These are phyloP conservation scores for Centrapalus pauciflorus DNA, from an alignment of 129 eudicot genomes.

Conservation along the genomic window DNA sequence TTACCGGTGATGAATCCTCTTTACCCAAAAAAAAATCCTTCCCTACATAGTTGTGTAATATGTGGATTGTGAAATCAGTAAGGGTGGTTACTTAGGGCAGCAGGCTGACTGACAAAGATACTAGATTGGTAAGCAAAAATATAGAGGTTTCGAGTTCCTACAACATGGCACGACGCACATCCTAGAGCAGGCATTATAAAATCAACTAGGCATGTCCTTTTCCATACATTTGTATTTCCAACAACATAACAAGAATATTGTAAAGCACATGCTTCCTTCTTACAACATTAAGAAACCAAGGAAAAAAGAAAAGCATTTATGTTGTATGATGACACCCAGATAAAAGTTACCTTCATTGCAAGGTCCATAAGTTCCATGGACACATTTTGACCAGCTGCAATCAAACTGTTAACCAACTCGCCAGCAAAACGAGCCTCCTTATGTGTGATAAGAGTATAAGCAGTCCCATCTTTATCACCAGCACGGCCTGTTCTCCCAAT, in stretches of 20 bases:
- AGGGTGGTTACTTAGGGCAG: no score
- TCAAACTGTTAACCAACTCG: constrained; percentile 82
- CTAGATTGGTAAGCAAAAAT: constrained; percentile 1
- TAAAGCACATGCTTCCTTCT: constrained; percentile 3
- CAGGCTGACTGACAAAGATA: not conserved
- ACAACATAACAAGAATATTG: not conserved
- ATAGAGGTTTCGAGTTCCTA: not conserved
- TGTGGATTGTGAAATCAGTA: not conserved
- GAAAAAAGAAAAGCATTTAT: constrained; percentile 2
- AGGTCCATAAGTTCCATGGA: constrained; percentile 89
- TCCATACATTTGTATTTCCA: not conserved
- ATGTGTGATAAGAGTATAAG: constrained; percentile 87
- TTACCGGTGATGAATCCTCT: no score
- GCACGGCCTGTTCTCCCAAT: constrained; percentile 99
- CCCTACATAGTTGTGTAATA: not conserved
- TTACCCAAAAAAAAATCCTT: no score
- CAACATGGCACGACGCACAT: not conserved
- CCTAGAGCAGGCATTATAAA: not conserved
- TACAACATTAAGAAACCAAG: not conserved
- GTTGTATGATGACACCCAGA: not conserved
- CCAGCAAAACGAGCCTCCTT: constrained; percentile 99
- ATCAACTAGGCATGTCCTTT: not conserved
- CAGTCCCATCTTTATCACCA: constrained; percentile 98
- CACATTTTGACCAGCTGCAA: constrained; percentile 98
- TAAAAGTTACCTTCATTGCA: constrained; percentile 86